Evolutionary conservation across 805 yeast species (phyloP), one percentile per base, ranked within the genome.

Genomic region (Spathaspora girioi): DNA sequence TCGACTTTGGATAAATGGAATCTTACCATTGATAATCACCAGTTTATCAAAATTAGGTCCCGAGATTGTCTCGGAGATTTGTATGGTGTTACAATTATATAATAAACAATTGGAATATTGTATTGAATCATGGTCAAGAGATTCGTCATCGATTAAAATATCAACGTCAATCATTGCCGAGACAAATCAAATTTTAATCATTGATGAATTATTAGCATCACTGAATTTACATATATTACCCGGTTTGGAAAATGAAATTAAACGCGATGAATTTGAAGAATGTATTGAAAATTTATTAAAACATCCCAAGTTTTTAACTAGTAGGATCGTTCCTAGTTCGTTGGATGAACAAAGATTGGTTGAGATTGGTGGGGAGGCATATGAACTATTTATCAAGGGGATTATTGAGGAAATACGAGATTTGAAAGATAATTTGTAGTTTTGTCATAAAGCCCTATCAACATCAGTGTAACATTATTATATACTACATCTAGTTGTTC

Each of bases 1-100:
- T 64, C 77, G 80, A 48, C 71, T 88, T n/a, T 92, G 97, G 97
- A 79, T 83, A n/a, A 83, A 85, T 59, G 96, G 97, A 1, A 68
- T 92, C 15, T 71, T 92, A 29, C 84, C 94, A 0, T 80, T 89
- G 5, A 69, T 87, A 18, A 68, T 89, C 47, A 71, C 80, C 1
- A 66, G 89, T 14, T 62, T 89, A 40, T 75, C 83, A 26, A 79
- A 77, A 46, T 80, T 90, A 52, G 93, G 93, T 0, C 77, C 77
- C 1, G 75, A 86, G 1, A 57, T 86, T 1, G 83, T 89, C 2
- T n/a, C n/a, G n/a, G 94, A 89, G 51, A 69, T 83, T 7, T 78
- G 86, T 53, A 69, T 81, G 44, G 87, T 89, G 54, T 73, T 84
- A 2, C 73, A 79, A 18, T 76, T 81, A 31, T 92, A 88, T 66